Base-by-base conservation (phyloP, 2,329 filamentous ascomycete genomes). In the Botrytis galanthina region DNA sequence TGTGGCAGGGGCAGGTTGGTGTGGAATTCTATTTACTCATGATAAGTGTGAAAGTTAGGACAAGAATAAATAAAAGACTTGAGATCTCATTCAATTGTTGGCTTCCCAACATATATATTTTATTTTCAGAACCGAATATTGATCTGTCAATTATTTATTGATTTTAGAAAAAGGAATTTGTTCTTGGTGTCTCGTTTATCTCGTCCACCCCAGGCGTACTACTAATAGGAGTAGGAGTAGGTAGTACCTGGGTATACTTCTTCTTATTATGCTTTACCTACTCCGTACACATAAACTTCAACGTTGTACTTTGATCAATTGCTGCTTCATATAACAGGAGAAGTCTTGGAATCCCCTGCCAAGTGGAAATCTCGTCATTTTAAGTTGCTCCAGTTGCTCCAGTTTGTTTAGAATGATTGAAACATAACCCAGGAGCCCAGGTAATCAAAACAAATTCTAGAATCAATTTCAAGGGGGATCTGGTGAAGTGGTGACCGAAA, bases 321-420 rank as follows among this genome's bases (percentile, higher is more conserved):
- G 7, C 48, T 14, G 5, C 48, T 54, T 54, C 48, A 54, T 1
- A 16, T n/a, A 5, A 54, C 48, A 57, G 51, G 51, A 57, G 51
- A 57, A n/a, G n/a, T 29, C 51, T 57, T 16, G 14, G 20, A 12
- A 9, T 63, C 42, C 64, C 64, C 37, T 16, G 64, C 14, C 8
- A 22, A 39, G 9, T 29, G 29, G 37, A 20, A 8, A 29, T 68
- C 37, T 68, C 46, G 46, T 54, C 64, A 68, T 68, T 37, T 68
- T 29, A 68, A 68, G 64, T 68, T 48, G 63, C 32, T 67, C 46
- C 63, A 68, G 64, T 68, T 48, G 63, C 32, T 67, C 46, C 63
- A 39, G 46, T 67, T 39, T 67, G 5, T 32, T 51, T 29, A 3
- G 18, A 39, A 54, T 37, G 22, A n/a, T 51, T 67, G 63, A 67